These are phyloP conservation scores for Taphrina flavorubra DNA, from an alignment of 1,139 yeast genomes.

Conservation along the genomic window DNA sequence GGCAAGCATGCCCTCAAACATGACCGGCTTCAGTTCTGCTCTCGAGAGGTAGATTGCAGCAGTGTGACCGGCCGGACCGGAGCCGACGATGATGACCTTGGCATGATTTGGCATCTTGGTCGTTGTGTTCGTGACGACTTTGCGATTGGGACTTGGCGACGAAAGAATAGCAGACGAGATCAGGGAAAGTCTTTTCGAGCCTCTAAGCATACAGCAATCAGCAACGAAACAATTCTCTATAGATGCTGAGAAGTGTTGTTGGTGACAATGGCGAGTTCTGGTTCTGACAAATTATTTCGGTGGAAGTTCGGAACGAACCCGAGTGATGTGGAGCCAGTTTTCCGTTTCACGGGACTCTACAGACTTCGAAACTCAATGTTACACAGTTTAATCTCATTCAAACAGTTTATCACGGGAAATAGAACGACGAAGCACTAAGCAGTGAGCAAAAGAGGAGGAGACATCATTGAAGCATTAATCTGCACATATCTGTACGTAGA, in stretches of 20 bases:
- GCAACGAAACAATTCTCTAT: neutral
- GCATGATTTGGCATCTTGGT: conserved; percentile 38
- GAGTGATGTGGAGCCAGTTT: too few species aligned
- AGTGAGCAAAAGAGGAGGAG: too few species aligned
- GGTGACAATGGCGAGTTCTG: neutral
- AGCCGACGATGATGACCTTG: conserved; percentile 49
- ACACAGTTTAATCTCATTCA: too few species aligned
- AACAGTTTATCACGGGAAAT: too few species aligned
- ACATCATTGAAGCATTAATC: too few species aligned
- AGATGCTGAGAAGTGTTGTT: neutral
- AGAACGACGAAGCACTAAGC: too few species aligned
- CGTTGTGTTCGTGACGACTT: neutral
- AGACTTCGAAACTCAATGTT: too few species aligned
- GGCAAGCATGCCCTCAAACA: conserved; percentile 95
- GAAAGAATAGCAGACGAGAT: conserved; percentile 26
- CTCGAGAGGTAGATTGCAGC: conserved; percentile 96
- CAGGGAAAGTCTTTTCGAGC: conserved; percentile 21
- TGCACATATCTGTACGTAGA: too few species aligned
- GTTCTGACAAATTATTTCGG: conserved; percentile 7
- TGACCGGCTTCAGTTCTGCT: conserved; percentile 91
- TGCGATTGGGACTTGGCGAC: conserved; percentile 13
- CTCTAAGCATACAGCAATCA: conserved; percentile 17
- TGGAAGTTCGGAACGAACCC: conserved; percentile 1
- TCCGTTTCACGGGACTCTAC: too few species aligned
- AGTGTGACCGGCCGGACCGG: conserved; percentile 99